Percentiles rank a stretch among this genome's conserved stretches.
phyloP scores from a whole-genome alignment of 441 rosid genomes.

The Geranium incanum region DNA sequence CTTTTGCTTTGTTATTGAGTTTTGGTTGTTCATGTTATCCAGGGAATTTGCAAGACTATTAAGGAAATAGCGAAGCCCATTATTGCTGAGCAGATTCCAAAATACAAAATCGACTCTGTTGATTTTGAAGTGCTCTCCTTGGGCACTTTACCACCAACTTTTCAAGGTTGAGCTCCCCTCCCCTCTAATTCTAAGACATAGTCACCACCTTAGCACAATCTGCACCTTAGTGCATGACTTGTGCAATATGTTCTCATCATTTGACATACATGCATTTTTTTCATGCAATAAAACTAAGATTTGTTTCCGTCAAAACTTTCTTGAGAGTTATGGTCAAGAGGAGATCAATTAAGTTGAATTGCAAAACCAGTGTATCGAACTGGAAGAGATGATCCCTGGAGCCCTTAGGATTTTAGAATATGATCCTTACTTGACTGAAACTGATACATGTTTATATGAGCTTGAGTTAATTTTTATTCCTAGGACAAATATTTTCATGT shows the following conservation, averaged over 20 bases:
- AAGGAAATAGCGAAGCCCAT: slow-evolving; percentile 50
- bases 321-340: background rate
- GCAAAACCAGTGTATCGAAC: background rate
- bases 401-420: background rate
- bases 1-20: slow-evolving; percentile 14
- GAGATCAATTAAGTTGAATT: background rate
- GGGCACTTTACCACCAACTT: slow-evolving; percentile 57
- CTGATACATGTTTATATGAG: too few relatives aligned
- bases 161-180: slow-evolving; percentile 38
- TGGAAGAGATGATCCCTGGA: background rate
- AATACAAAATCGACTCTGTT: slow-evolving; percentile 57
- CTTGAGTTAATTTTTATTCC: too few relatives aligned
- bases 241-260: background rate
- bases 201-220: too few relatives aligned
- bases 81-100: slow-evolving; percentile 56
- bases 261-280: background rate
- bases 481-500: too few relatives aligned
- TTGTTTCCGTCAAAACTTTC: too few relatives aligned
- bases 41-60: slow-evolving; percentile 58
- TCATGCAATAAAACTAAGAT: background rate
- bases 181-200: background rate
- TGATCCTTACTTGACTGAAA: too few relatives aligned
- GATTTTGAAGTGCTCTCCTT: slow-evolving; percentile 59
- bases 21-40: slow-evolving; percentile 19
- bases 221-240: background rate